A percentile compares a stretch with the other conserved stretches of the same genome.
Conservation (phyloP, 768 basidiomycete species). For the Tylopilus rubrobrunneus region DNA sequence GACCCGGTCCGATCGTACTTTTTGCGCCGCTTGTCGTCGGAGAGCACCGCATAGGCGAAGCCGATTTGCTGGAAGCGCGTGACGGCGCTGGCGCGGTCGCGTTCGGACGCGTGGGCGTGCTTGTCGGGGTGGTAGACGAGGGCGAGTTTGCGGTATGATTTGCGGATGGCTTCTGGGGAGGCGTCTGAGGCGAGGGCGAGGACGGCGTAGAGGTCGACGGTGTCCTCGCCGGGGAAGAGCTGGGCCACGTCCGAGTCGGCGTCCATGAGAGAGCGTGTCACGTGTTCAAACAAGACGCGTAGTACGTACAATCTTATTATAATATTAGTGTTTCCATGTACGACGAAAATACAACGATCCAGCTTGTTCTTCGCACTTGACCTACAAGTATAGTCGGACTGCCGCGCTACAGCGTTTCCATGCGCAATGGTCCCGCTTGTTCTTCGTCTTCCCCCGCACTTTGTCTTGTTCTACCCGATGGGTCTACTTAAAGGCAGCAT, state of each 20-base stretch:
- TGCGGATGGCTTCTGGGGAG: constrained; percentile 66
- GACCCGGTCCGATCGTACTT: constrained; percentile 84
- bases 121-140: constrained; percentile 90
- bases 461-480: constrained; percentile 1
- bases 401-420: too few relatives aligned
- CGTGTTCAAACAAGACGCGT: too few relatives aligned
- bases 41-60: constrained; percentile 87
- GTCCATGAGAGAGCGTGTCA: constrained; percentile 45
- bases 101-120: constrained; percentile 56
- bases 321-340: background rate
- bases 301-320: too few relatives aligned
- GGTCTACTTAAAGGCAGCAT: background rate
- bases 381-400: too few relatives aligned
- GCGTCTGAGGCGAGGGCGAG: constrained; percentile 56
- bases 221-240: constrained; percentile 73
- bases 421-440: background rate
- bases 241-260: constrained; percentile 62
- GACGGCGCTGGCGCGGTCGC: constrained; percentile 63
- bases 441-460: background rate
- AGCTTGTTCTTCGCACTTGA: too few relatives aligned
- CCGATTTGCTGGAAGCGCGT: constrained; percentile 88
- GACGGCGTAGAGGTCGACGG: constrained; percentile 75
- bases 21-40: constrained; percentile 69
- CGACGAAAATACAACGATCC: constrained; percentile 4
- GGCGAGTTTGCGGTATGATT: constrained; percentile 81